phyloP scores from a whole-genome alignment of 257 asterid species.

The Solanum microdontum region DNA sequence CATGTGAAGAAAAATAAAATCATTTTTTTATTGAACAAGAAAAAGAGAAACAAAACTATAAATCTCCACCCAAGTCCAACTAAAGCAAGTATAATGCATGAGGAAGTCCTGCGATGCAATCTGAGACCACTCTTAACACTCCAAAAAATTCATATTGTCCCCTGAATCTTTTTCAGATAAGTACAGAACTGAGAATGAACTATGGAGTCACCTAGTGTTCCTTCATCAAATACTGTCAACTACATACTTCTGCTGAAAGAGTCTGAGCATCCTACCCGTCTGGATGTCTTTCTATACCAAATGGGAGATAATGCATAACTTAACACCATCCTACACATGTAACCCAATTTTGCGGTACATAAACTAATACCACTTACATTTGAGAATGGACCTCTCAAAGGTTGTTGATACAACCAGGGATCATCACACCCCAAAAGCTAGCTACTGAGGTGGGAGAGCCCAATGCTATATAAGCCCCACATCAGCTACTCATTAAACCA shows the following conservation, averaged over 20 bases:
- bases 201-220: neutral
- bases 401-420: neutral
- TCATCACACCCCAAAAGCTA: neutral
- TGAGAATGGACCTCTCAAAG: neutral
- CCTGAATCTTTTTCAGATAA: neutral
- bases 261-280: neutral
- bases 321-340: neutral
- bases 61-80: neutral
- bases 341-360: neutral
- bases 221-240: neutral
- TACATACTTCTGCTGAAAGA: neutral
- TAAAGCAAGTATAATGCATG: neutral
- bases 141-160: neutral
- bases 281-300: neutral
- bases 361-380: neutral
- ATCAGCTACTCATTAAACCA: neutral
- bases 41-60: neutral
- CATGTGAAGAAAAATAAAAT: conserved; percentile 8
- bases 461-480: neutral
- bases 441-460: neutral
- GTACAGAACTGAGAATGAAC: neutral
- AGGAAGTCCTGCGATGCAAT: neutral
- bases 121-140: neutral
- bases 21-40: neutral
- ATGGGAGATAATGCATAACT: neutral